Conservation (phyloP, 495 filamentous ascomycete species). For the Xylaria bambusicola region DNA sequence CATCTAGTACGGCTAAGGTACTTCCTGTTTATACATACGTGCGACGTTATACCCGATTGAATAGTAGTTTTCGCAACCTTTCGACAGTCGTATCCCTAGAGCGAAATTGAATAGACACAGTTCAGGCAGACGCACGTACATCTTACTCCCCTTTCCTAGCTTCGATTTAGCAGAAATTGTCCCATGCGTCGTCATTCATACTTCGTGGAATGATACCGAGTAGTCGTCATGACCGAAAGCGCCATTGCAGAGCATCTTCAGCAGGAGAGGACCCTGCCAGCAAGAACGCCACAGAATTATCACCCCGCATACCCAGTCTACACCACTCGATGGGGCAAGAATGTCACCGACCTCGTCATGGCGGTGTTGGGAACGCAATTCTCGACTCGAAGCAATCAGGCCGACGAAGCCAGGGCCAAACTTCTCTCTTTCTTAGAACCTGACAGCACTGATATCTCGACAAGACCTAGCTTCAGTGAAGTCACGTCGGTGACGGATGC, state of each 20-base stretch:
- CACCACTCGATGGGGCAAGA: conserved; percentile 25
- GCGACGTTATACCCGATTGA: too few species aligned
- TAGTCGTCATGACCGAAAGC: not conserved
- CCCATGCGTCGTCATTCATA: too few species aligned
- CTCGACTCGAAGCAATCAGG: not conserved
- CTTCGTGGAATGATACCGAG: too few species aligned
- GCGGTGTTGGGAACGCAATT: conserved; percentile 35
- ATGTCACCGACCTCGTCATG: conserved; percentile 34
- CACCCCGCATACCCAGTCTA: conserved; percentile 27
- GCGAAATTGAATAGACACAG: too few species aligned
- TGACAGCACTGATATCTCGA: not conserved
- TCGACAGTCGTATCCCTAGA: too few species aligned
- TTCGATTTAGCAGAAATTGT: too few species aligned
- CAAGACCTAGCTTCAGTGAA: conserved; percentile 28
- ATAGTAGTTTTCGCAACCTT: too few species aligned
- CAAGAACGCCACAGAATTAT: conserved; percentile 10
- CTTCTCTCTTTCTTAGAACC: conserved; percentile 13
- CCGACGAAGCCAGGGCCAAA: conserved; percentile 6
- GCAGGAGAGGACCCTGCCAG: not conserved
- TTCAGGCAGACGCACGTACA: too few species aligned
- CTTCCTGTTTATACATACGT: too few species aligned
- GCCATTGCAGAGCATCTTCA: conserved; percentile 1
- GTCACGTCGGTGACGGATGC: conserved; percentile 29
- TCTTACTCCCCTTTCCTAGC: too few species aligned
- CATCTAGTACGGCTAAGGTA: too few species aligned